phyloP scores from a whole-genome alignment of 495 filamentous ascomycete species.

The Symbiotaphrina buchneri region DNA sequence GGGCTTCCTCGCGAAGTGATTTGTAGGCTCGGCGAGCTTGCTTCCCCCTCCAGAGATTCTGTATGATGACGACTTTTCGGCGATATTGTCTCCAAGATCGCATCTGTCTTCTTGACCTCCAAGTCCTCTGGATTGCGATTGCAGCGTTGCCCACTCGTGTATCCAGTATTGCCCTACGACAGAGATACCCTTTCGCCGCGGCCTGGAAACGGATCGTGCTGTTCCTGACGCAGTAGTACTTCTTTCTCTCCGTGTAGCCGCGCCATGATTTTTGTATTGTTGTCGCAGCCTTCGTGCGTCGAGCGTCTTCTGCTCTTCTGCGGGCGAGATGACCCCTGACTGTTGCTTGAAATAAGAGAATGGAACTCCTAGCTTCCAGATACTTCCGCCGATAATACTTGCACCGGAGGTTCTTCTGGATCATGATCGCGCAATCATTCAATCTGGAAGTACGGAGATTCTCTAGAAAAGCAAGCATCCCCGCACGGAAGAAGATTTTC shows the following conservation, averaged over 20 bases:
- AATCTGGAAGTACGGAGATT: slow-evolving; percentile 74
- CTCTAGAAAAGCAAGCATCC: slow-evolving; percentile 95
- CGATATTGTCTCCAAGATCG: slow-evolving; percentile 73
- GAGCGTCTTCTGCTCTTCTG: slow-evolving; percentile 55
- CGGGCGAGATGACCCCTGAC: slow-evolving; percentile 54
- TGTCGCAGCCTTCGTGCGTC: slow-evolving; percentile 67
- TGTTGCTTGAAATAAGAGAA: slow-evolving; percentile 57
- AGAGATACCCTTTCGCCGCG: slow-evolving; percentile 73
- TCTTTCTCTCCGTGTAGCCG: slow-evolving; percentile 65
- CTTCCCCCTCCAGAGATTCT: slow-evolving; percentile 85
- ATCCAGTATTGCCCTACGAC: slow-evolving; percentile 74
- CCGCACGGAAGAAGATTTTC: slow-evolving; percentile 97
- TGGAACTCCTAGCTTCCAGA: slow-evolving; percentile 61
- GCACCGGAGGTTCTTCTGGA: slow-evolving; percentile 91
- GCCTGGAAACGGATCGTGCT: slow-evolving; percentile 76
- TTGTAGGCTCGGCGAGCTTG: slow-evolving; percentile 68
- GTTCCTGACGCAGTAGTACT: slow-evolving; percentile 49
- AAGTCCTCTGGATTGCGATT: slow-evolving; percentile 69
- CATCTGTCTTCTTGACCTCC: slow-evolving; percentile 61
- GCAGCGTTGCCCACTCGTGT: slow-evolving; percentile 86
- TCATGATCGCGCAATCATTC: slow-evolving; percentile 92
- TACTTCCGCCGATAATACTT: slow-evolving; percentile 92
- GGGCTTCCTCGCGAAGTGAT: slow-evolving; percentile 74
- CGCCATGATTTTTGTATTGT: slow-evolving; percentile 91
- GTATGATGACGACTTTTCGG: slow-evolving; percentile 68